These are phyloP conservation scores for Quercus lobata DNA, from an alignment of 331 rosid species.

Conservation along the genomic window DNA sequence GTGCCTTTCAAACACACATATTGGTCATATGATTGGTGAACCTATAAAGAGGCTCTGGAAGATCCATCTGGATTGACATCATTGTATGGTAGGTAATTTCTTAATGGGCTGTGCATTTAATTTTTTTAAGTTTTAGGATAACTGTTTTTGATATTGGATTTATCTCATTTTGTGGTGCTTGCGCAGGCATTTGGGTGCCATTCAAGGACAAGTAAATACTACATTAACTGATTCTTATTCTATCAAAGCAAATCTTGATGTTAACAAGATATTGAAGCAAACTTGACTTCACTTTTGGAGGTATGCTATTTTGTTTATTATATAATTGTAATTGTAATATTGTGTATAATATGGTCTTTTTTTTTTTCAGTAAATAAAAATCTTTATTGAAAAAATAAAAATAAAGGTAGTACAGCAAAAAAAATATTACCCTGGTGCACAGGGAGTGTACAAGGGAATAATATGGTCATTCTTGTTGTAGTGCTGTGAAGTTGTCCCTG, in stretches of 20 bases:
- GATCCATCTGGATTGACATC: not conserved
- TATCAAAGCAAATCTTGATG: not conserved
- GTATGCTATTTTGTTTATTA: not conserved
- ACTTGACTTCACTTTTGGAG: not conserved
- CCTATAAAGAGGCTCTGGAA: not conserved
- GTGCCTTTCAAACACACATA: not conserved
- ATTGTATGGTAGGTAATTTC: not conserved
- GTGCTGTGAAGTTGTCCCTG: not conserved
- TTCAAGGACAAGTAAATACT: not conserved
- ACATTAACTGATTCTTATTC: not conserved
- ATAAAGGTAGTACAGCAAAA: too few species aligned
- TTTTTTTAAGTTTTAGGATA: not conserved
- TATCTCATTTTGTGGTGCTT: not conserved
- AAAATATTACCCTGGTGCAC: too few species aligned
- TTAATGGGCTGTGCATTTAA: not conserved
- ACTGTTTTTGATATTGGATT: not conserved
- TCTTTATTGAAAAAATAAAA: too few species aligned
- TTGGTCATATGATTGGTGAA: not conserved
- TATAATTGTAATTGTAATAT: too few species aligned
- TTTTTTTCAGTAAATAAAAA: too few species aligned
- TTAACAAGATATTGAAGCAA: not conserved
- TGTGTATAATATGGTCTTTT: too few species aligned
- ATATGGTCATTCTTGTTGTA: too few species aligned
- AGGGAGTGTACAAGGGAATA: too few species aligned
- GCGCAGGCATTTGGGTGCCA: constrained; percentile 3